Percentiles rank a stretch among this genome's conserved stretches.
These are phyloP conservation scores for Rosa multiflora DNA, from an alignment of 306 rosid species.

Conservation along the genomic window DNA sequence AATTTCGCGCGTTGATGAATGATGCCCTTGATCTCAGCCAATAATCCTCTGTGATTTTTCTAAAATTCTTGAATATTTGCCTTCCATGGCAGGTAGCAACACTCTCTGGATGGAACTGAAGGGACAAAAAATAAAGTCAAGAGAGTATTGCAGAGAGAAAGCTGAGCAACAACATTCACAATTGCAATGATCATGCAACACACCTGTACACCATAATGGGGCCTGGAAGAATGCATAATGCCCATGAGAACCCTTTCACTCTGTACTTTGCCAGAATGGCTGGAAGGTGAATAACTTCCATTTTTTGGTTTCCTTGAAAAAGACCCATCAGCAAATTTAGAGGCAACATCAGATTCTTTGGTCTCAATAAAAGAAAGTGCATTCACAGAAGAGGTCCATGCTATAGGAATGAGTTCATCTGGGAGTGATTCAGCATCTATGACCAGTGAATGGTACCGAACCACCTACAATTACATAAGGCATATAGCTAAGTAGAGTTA, in stretches of 20 bases:
- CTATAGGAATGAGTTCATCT: slow-evolving; percentile 84
- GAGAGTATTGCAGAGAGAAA: slow-evolving; percentile 21
- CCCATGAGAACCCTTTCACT: slow-evolving; percentile 76
- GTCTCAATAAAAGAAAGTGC: slow-evolving; percentile 57
- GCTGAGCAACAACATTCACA: slow-evolving; percentile 15
- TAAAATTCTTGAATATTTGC: slow-evolving; percentile 81
- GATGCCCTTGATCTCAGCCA: slow-evolving; percentile 64
- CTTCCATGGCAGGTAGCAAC: slow-evolving; percentile 85
- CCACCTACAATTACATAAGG: slow-evolving; percentile 69
- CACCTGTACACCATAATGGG: slow-evolving; percentile 99
- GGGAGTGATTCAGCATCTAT: slow-evolving; percentile 86
- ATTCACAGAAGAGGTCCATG: slow-evolving; percentile 76
- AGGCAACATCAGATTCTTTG: slow-evolving; percentile 35
- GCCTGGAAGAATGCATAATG: slow-evolving; percentile 80
- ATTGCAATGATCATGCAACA: slow-evolving; percentile 28
- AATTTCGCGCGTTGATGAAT: slow-evolving; percentile 27
- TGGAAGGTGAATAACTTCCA: slow-evolving; percentile 31
- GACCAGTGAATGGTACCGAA: slow-evolving; percentile 96
- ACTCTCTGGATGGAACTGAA: slow-evolving; percentile 99
- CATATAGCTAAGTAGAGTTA: not conserved
- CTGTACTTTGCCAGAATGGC: slow-evolving; percentile 31
- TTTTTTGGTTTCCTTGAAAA: slow-evolving; percentile 29
- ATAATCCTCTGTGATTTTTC: slow-evolving; percentile 75
- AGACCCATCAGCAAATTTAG: slow-evolving; percentile 37
- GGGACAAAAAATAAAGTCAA: slow-evolving; percentile 36